These are phyloP conservation scores for Pyronema domesticum DNA, from an alignment of 495 filamentous ascomycete genomes.

Conservation along the genomic window DNA sequence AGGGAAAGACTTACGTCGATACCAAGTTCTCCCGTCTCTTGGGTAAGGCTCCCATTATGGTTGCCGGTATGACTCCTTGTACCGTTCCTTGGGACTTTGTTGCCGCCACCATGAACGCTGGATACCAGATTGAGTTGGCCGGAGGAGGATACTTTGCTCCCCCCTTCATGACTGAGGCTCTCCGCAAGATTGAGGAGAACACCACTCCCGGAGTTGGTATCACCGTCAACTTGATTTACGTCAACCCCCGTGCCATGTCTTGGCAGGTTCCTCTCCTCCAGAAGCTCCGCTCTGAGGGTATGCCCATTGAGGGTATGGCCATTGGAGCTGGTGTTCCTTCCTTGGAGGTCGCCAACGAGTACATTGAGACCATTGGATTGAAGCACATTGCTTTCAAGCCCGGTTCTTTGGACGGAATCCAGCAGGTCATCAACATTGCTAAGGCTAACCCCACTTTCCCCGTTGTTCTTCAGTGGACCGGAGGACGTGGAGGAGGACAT, in stretches of 20 bases:
- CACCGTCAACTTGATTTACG: slow-evolving; percentile 87
- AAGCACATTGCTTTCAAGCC: slow-evolving; percentile 95
- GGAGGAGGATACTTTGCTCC: slow-evolving; percentile 88
- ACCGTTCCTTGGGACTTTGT: slow-evolving; percentile 94
- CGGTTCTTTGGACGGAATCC: slow-evolving; percentile 74
- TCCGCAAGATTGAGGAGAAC: slow-evolving; percentile 72
- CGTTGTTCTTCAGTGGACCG: slow-evolving; percentile 85
- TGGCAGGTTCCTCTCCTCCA: slow-evolving; percentile 93
- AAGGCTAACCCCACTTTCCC: slow-evolving; percentile 81
- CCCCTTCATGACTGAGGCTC: slow-evolving; percentile 70
- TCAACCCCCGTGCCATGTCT: slow-evolving; percentile 85
- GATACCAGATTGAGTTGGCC: slow-evolving; percentile 81
- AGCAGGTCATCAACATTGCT: slow-evolving; percentile 79
- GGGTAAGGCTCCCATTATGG: slow-evolving; percentile 77
- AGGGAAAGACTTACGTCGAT: slow-evolving; percentile 76
- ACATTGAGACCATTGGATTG: slow-evolving; percentile 81
- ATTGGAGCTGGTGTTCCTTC: slow-evolving; percentile 90
- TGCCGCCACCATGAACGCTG: slow-evolving; percentile 86
- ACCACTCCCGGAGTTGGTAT: slow-evolving; percentile 87
- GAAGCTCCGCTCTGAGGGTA: slow-evolving; percentile 65
- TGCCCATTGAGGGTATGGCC: slow-evolving; percentile 85
- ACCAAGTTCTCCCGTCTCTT: slow-evolving; percentile 94
- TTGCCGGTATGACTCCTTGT: slow-evolving; percentile 89
- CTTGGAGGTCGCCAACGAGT: slow-evolving; percentile 84
- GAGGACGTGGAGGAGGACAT: slow-evolving; percentile 82